These are phyloP conservation scores for Drosera spatulata DNA, from an alignment of 179 eudicot genomes.

Conservation along the genomic window DNA sequence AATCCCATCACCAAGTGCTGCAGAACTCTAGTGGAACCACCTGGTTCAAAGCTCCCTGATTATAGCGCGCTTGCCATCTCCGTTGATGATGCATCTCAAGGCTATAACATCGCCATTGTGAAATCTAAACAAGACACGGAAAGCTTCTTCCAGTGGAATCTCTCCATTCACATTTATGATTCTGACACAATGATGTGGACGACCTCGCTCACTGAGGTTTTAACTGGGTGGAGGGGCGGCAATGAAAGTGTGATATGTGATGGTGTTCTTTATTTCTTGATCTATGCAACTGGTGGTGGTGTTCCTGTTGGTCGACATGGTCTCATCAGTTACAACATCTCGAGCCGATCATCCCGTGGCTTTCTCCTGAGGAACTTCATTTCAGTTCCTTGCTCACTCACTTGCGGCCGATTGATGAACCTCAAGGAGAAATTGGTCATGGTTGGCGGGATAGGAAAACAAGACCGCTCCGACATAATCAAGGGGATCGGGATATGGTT, in stretches of 20 bases:
- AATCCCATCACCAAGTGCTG: constrained; percentile 49
- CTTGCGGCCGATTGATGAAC: constrained; percentile 92
- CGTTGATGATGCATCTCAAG: constrained; percentile 29
- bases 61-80: constrained; percentile 67
- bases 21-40: constrained; percentile 44
- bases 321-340: constrained; percentile 42
- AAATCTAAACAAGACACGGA: constrained; percentile 70
- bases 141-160: constrained; percentile 54
- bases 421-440: constrained; percentile 65
- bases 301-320: constrained; percentile 50
- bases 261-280: constrained; percentile 61
- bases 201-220: constrained; percentile 38
- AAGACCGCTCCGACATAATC: constrained; percentile 68
- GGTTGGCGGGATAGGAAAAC: constrained; percentile 94
- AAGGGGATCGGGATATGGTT: constrained; percentile 95
- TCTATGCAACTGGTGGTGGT: constrained; percentile 56
- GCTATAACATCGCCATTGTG: constrained; percentile 51
- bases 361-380: constrained; percentile 40
- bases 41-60: constrained; percentile 41
- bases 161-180: constrained; percentile 53
- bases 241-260: constrained; percentile 71
- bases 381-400: constrained; percentile 67
- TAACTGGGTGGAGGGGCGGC: constrained; percentile 72
- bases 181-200: constrained; percentile 52
- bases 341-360: constrained; percentile 25